Evolutionary conservation across 257 asterid genomes (phyloP), one percentile per base, ranked within the genome.

Genomic region (Verbena officinalis): DNA sequence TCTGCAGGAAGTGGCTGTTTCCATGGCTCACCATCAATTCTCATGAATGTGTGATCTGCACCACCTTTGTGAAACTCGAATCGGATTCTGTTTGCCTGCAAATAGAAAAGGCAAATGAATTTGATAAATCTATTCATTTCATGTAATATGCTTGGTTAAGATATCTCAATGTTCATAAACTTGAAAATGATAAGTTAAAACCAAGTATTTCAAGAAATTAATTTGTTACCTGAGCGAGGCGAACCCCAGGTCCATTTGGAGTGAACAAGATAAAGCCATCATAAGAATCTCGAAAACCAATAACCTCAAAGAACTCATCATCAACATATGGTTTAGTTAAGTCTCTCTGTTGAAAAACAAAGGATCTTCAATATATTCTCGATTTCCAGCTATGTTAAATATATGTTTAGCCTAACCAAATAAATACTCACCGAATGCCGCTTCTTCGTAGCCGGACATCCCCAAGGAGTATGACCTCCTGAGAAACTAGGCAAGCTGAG

Each of bases 21-120:
- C 99, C 99, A 94, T 17, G 99, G 99, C 55, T 94, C 97, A 16
- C 99, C 99, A 22, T 94, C 99, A 5, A 94, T 84, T 80, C 97
- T 84, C 97, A 90, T 93, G 82, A 66, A 93, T 4, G 99, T 80
- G 43, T 88, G 92, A 21, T 84, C 95, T 13, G 90, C 81, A 46
- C 83, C 86, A 5, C 96, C 95, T 74, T 86, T 94, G 73, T 77
- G 92, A 68, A 90, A 88, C 95, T 90, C 97, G 24, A 94, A 94
- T 19, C 88, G 83, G 8, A 94, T 82, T 70, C 95, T 58, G 60
- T 77, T 76, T 7, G 99, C 99, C 99, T 93, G 53, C 11, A 43
- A 10, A 48, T 0, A 43, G 12, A 27, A 50, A 42, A 39, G 33
- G 11, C 30, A 67, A 34, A 21, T 42, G 16, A 17, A 48, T n/a